phyloP scores from a whole-genome alignment of 495 filamentous ascomycete genomes.

The Aspergillus avenaceus region DNA sequence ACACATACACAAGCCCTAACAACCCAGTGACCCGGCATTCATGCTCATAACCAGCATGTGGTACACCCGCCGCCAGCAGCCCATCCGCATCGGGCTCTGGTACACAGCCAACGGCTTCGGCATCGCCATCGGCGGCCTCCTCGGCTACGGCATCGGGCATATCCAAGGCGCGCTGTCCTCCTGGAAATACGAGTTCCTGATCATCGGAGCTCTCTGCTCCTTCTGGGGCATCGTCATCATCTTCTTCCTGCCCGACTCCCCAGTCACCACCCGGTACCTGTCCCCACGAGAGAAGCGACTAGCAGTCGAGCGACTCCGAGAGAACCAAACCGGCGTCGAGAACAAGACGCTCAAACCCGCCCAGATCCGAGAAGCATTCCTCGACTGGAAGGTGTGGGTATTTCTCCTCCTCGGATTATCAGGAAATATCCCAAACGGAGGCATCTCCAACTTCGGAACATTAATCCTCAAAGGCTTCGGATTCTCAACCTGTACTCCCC shows the following conservation, averaged over 20 bases:
- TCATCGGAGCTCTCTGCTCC: conserved; percentile 28
- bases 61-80: conserved; percentile 48
- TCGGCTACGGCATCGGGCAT: conserved; percentile 42
- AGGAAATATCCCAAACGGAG: conserved; percentile 36
- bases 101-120: conserved; percentile 48
- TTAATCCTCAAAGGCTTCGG: conserved; percentile 57
- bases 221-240: conserved; percentile 35
- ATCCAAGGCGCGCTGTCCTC: conserved; percentile 25
- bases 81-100: conserved; percentile 51
- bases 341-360: conserved; percentile 48
- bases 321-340: conserved; percentile 53
- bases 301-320: conserved; percentile 45
- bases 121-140: conserved; percentile 40
- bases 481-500: conserved; percentile 38
- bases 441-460: conserved; percentile 56
- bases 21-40: conserved; percentile 24
- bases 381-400: conserved; percentile 46
- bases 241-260: conserved; percentile 48
- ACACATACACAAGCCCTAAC: not conserved
- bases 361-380: conserved; percentile 46
- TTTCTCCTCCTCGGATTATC: conserved; percentile 30
- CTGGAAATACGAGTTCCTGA: conserved; percentile 34
- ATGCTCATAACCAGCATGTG: conserved; percentile 30
- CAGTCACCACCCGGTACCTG: conserved; percentile 35
- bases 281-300: conserved; percentile 42